These are phyloP conservation scores for Pythium biforme DNA, from an alignment of 352 stramenopile genomes.

Conservation along the genomic window DNA sequence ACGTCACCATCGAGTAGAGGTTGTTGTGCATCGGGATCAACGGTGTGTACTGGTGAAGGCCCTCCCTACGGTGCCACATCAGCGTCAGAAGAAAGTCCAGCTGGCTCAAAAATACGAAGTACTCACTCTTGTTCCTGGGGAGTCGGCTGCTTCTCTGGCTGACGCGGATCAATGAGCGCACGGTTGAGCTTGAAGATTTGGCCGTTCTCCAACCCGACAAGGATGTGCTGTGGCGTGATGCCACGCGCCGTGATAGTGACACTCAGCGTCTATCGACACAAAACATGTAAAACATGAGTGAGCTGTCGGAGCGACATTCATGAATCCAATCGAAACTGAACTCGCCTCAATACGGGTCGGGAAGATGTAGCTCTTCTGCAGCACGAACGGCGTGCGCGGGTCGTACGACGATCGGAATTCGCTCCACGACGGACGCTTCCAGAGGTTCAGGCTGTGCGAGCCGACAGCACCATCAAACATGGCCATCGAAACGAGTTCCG, in stretches of 20 bases:
- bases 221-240: conserved; percentile 94
- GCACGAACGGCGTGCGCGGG: conserved; percentile 84
- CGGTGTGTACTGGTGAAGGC: conserved; percentile 86
- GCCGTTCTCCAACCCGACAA: conserved; percentile 91
- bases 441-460: conserved; percentile 93
- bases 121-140: conserved; percentile 64
- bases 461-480: conserved; percentile 97
- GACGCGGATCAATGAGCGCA: conserved; percentile 92
- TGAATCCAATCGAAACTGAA: too few relatives aligned
- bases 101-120: not conserved
- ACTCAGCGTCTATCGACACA: conserved; percentile 67
- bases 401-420: conserved; percentile 92
- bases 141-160: conserved; percentile 91
- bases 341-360: conserved; percentile 81
- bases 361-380: conserved; percentile 95
- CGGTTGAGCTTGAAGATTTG: conserved; percentile 93
- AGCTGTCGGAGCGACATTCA: too few relatives aligned
- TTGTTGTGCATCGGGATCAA: conserved; percentile 89
- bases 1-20: conserved; percentile 86
- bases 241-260: conserved; percentile 92
- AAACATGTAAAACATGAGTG: not conserved
- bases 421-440: conserved; percentile 91
- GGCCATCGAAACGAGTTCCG: conserved; percentile 77
- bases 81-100: not conserved
- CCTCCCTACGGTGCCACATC: conserved; percentile 42